These are phyloP conservation scores for Helicostylum pulchrum DNA, from an alignment of 192 early-diverging fungal genomes.

Conservation along the genomic window DNA sequence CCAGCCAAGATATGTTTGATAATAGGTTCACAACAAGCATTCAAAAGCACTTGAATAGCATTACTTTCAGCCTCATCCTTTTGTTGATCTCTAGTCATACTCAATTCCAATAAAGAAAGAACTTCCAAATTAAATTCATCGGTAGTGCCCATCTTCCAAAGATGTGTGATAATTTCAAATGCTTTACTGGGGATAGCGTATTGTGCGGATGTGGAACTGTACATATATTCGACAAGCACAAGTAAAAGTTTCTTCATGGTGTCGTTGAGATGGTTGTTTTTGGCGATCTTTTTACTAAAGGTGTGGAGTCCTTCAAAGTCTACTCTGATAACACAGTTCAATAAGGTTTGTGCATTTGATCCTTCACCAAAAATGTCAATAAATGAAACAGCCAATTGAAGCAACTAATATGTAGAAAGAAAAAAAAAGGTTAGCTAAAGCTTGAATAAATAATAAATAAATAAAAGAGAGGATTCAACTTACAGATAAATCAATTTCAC, in stretches of 20 bases:
- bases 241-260: conserved; percentile 1
- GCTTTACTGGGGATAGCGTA: conserved; percentile 11
- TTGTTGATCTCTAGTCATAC: conserved; percentile 5
- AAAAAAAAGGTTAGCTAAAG: neutral
- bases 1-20: conserved; percentile 16
- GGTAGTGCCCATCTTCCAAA: conserved; percentile 10
- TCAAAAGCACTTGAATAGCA: conserved; percentile 11
- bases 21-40: conserved; percentile 14
- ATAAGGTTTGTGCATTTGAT: neutral
- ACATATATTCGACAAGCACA: conserved; percentile 1
- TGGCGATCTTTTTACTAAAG: neutral
- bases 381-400: conserved; percentile 9
- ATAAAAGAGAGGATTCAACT: neutral
- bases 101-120: conserved; percentile 17
- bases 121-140: conserved; percentile 11
- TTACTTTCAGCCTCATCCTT: neutral
- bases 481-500: conserved; percentile 7
- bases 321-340: conserved; percentile 7
- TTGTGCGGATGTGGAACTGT: neutral
- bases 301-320: conserved; percentile 13
- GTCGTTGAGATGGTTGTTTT: neutral
- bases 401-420: too few species aligned
- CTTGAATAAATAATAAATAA: neutral
- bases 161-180: conserved; percentile 20
- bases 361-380: conserved; percentile 22